Base-by-base conservation (phyloP, 2,329 filamentous ascomycete species). In the Beauveria pseudobassiana region DNA sequence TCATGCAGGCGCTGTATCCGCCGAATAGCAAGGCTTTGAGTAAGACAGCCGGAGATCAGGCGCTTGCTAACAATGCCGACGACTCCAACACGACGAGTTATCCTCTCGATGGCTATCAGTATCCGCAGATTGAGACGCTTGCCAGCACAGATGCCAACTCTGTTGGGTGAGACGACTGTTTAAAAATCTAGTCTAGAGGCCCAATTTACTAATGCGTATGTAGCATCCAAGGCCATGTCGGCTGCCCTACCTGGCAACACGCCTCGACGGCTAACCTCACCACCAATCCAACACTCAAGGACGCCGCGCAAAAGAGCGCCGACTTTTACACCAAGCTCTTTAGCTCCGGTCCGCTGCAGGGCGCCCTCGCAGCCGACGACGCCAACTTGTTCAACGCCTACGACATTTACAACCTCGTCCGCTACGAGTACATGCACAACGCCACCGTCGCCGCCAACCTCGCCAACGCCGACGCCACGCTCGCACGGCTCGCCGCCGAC, bases 1-100 rank as follows among this genome's bases (percentile, higher is more conserved):
- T 96, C 73, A 76, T 95, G 67, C 92, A 96, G 71, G 91, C 88
- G 5, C 78, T 96, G 4, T 96, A 96, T 70, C 91, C 92, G 2
- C 90, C 91, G 0, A 80, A 82, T 0, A 78, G 79, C 4, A 63
- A 68, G 10, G 65, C 68, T 0, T 76, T 75, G 42, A 65, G 66
- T 42, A 60, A 61, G 14, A 61, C 60, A 22, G 69, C 69, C 14
- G 73, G 72, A 4, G 72, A 71, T 24, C 50, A 63, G 10, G 70
- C 72, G 42, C 76, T 81, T 14, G 78, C 84, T 64, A 82, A 79
- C 43, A 68, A 73, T 49, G 67, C 69, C 40, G 59, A 60, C 5
- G 45, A 62, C 2, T 59, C 63, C 6, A 61, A 53, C 24, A 65
- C 85, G 12, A 76, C 89, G 6, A 76, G 85, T 28, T 83, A 84